A percentile compares a stretch with the other conserved stretches of the same genome.
These are phyloP conservation scores for Boehmeria nivea DNA, from an alignment of 306 rosid genomes.

Conservation along the genomic window DNA sequence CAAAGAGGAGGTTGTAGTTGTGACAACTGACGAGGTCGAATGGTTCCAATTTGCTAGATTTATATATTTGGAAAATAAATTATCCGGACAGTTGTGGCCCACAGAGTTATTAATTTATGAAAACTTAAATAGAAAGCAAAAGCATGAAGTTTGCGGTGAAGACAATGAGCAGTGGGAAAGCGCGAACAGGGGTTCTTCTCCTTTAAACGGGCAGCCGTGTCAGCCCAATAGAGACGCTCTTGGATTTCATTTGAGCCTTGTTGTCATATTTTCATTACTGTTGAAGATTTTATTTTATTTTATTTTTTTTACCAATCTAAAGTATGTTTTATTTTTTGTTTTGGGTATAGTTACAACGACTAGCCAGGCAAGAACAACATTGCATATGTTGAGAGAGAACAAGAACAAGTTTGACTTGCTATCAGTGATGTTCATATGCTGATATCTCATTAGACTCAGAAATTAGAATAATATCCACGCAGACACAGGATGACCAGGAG, in stretches of 20 bases:
- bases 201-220: conserved; percentile 46
- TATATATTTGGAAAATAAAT: too few species aligned
- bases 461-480: neutral
- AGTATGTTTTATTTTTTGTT: conserved; percentile 1
- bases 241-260: conserved; percentile 10
- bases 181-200: conserved; percentile 53
- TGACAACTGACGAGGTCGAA: conserved; percentile 44
- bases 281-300: neutral
- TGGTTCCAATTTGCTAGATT: too few species aligned
- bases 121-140: neutral
- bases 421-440: conserved; percentile 98
- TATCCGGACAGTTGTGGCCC: too few species aligned
- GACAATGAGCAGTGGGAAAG: conserved; percentile 61
- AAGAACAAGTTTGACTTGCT: conserved; percentile 75
- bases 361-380: conserved; percentile 66
- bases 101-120: too few species aligned
- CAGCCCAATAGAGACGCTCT: conserved; percentile 48
- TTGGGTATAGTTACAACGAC: conserved; percentile 80
- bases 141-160: conserved; percentile 63
- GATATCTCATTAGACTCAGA: neutral
- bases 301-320: too few species aligned
- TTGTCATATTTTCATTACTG: neutral
- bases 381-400: conserved; percentile 78
- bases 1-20: conserved; percentile 78
- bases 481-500: neutral